Conservation (phyloP, 495 filamentous ascomycete genomes). For the Jackrogersella minutella region DNA sequence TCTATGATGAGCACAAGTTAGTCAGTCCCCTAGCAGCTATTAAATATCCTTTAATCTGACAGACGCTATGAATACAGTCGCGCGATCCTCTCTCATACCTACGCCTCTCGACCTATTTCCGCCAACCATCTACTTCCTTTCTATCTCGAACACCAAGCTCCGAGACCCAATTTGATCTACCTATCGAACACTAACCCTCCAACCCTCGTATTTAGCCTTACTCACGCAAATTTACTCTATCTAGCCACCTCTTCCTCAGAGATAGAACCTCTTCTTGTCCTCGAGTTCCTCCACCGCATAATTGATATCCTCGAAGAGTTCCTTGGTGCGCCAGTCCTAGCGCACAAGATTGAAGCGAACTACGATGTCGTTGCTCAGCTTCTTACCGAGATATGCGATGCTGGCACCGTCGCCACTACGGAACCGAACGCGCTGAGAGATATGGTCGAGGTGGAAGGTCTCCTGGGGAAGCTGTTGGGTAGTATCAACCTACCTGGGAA, state of each 20-base stretch:
- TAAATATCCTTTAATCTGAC: background rate
- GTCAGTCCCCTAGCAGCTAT: slow-evolving; percentile 28
- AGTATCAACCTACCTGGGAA: slow-evolving; percentile 77
- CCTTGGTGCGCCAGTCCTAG: slow-evolving; percentile 85
- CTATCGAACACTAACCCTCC: slow-evolving; percentile 81
- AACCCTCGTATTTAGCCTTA: slow-evolving; percentile 87
- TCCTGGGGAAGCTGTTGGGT: slow-evolving; percentile 89
- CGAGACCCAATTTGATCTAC: slow-evolving; percentile 87
- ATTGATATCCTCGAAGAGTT: slow-evolving; percentile 96
- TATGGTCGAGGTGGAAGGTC: slow-evolving; percentile 86
- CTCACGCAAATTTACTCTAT: slow-evolving; percentile 87
- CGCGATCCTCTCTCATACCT: slow-evolving; percentile 62
- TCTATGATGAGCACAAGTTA: slow-evolving; percentile 92
- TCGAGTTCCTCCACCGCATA: slow-evolving; percentile 94
- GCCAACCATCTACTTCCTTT: slow-evolving; percentile 78
- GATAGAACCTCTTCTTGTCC: slow-evolving; percentile 88
- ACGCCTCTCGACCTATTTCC: slow-evolving; percentile 78
- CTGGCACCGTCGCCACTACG: slow-evolving; percentile 85
- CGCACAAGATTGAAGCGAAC: slow-evolving; percentile 81
- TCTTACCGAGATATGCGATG: slow-evolving; percentile 96
- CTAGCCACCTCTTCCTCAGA: slow-evolving; percentile 83
- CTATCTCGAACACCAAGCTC: slow-evolving; percentile 84
- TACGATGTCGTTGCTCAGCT: slow-evolving; percentile 97
- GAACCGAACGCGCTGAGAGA: slow-evolving; percentile 94
- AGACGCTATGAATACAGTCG: slow-evolving; percentile 25